These are phyloP conservation scores for Biscutella laevigata DNA, from an alignment of 441 rosid genomes.

Conservation along the genomic window DNA sequence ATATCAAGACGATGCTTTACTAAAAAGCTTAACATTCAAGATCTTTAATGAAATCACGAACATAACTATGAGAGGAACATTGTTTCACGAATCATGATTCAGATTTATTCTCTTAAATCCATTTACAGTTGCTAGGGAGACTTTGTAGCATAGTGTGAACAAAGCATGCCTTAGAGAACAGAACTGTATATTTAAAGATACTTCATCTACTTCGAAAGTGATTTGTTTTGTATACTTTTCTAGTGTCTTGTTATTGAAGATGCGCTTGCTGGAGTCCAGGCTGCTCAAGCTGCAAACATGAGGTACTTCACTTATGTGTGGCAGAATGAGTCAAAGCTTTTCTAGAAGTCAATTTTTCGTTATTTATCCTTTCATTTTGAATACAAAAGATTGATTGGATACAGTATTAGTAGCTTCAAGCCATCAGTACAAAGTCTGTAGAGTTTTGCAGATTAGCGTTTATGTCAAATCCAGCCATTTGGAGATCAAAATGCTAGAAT, in stretches of 20 bases:
- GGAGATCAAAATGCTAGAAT: background rate
- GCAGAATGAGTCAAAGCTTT: background rate
- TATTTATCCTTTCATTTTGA: background rate
- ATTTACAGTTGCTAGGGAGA: background rate
- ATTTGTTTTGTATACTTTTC: slow-evolving; percentile 3
- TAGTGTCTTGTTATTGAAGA: slow-evolving; percentile 95
- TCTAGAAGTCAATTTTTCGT: background rate
- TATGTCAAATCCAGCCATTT: background rate
- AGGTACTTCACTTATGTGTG: slow-evolving; percentile 38
- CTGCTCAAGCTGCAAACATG: slow-evolving; percentile 94
- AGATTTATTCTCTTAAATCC: background rate
- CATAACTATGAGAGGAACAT: too few relatives aligned
- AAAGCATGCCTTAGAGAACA: background rate
- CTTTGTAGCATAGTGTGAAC: background rate
- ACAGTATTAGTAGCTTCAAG: background rate
- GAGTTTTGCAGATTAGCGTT: background rate
- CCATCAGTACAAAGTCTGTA: background rate
- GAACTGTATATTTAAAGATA: background rate
- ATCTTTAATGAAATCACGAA: background rate
- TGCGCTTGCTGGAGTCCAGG: slow-evolving; percentile 94
- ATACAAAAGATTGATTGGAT: background rate
- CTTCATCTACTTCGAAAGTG: slow-evolving; percentile 1
- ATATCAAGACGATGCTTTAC: background rate
- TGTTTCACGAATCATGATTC: too few relatives aligned
- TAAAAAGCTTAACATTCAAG: background rate